A percentile compares a stretch with the other conserved stretches of the same genome.
Conservation (phyloP, 305 asterid genomes). For the Coffea humblotiana region DNA sequence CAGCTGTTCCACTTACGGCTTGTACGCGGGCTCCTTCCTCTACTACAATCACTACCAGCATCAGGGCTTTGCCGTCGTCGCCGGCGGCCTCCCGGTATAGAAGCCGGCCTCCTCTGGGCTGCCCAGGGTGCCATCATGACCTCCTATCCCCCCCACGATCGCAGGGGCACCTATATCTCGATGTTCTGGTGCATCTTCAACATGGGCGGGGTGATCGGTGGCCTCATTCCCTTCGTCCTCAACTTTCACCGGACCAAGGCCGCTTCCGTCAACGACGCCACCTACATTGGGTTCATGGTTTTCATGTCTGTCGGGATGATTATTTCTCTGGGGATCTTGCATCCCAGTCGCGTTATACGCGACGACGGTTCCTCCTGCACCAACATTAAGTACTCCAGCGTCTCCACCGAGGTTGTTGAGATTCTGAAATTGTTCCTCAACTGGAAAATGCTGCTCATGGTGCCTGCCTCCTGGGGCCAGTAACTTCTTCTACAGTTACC, state of each 20-base stretch:
- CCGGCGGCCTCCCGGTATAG: conserved; percentile 84
- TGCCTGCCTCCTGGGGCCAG: conserved; percentile 97
- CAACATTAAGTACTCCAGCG: conserved; percentile 68
- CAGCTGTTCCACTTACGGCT: conserved; percentile 78
- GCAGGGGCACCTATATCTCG: conserved; percentile 79
- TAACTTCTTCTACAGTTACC: conserved; percentile 83
- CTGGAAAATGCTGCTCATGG: conserved; percentile 80
- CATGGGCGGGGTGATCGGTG: conserved; percentile 91
- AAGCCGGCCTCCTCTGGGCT: conserved; percentile 94
- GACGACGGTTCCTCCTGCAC: conserved; percentile 79
- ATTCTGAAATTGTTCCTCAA: conserved; percentile 59
- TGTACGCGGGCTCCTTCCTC: conserved; percentile 78
- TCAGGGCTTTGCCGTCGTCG: conserved; percentile 69
- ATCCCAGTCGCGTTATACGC: conserved; percentile 69
- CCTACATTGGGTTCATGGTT: conserved; percentile 84
- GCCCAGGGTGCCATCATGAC: conserved; percentile 95
- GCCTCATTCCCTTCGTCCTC: conserved; percentile 66
- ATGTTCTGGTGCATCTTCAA: conserved; percentile 89
- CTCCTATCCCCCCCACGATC: conserved; percentile 76
- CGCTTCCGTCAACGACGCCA: conserved; percentile 80
- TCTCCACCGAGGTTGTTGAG: conserved; percentile 44
- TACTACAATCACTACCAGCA: conserved; percentile 77
- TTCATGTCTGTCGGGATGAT: conserved; percentile 71
- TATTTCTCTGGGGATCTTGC: conserved; percentile 58
- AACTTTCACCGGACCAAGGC: conserved; percentile 56